A percentile compares a stretch with the other conserved stretches of the same genome.
These are phyloP conservation scores for Tetragonia tetragonoides DNA, from an alignment of 148 eudicot species.

Conservation along the genomic window DNA sequence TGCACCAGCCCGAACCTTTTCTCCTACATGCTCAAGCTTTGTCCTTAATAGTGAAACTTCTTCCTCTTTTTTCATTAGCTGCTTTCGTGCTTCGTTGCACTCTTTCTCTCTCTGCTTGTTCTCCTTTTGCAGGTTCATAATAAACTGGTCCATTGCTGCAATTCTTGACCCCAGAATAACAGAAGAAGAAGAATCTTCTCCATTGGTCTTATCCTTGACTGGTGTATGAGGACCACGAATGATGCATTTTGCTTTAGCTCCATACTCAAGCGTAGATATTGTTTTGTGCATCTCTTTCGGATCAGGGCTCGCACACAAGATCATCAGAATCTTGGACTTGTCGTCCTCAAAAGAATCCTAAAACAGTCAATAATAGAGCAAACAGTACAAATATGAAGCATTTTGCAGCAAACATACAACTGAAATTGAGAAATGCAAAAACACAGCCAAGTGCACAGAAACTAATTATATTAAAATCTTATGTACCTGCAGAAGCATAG, in stretches of 20 bases:
- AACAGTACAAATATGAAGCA: neutral
- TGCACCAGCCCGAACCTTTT: slow-evolving; percentile 33
- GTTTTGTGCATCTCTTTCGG: slow-evolving; percentile 94
- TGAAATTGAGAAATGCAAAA: neutral
- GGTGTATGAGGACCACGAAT: slow-evolving; percentile 89
- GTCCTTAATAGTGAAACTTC: slow-evolving; percentile 64
- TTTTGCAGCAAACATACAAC: neutral
- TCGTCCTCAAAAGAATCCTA: slow-evolving; percentile 98
- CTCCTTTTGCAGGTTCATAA: slow-evolving; percentile 76
- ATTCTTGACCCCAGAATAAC: slow-evolving; percentile 74
- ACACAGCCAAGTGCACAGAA: neutral
- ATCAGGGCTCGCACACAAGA: slow-evolving; percentile 92
- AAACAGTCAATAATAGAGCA: neutral
- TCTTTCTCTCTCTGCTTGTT: slow-evolving; percentile 80
- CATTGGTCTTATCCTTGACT: slow-evolving; percentile 44
- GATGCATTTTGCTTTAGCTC: slow-evolving; percentile 97
- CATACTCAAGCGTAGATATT: slow-evolving; percentile 86
- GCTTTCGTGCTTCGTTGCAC: slow-evolving; percentile 69
- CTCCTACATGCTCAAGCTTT: slow-evolving; percentile 55
- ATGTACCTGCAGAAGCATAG: slow-evolving; percentile 94
- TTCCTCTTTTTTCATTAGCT: slow-evolving; percentile 71
- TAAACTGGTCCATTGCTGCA: slow-evolving; percentile 89
- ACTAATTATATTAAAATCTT: neutral
- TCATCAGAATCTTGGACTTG: slow-evolving; percentile 91
- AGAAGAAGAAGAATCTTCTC: slow-evolving; percentile 71